These are phyloP conservation scores for Pouteria campechiana DNA, from an alignment of 179 eudicot genomes.

Conservation along the genomic window DNA sequence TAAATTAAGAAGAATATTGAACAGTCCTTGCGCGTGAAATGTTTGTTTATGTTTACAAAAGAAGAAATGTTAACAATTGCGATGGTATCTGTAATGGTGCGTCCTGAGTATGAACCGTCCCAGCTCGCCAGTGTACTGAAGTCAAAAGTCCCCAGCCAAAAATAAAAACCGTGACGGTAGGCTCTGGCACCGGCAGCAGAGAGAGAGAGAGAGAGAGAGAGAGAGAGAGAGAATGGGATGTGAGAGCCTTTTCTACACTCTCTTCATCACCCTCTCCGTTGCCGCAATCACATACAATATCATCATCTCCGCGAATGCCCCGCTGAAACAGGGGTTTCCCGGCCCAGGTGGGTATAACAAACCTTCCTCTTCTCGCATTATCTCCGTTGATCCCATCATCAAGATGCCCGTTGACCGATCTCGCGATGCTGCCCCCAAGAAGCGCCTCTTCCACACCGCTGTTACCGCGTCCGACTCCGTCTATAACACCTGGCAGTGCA, in stretches of 20 bases:
- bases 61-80: too few species aligned
- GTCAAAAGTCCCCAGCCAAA: too few species aligned
- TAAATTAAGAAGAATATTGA: too few species aligned
- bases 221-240: conserved; percentile 21
- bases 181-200: too few species aligned
- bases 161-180: too few species aligned
- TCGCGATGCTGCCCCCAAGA: conserved; percentile 11
- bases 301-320: conserved; percentile 65
- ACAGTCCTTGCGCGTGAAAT: too few species aligned
- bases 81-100: too few species aligned
- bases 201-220: background rate
- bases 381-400: conserved; percentile 58
- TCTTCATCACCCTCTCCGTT: conserved; percentile 51
- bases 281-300: conserved; percentile 85
- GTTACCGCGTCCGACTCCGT: conserved; percentile 80
- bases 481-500: conserved; percentile 88
- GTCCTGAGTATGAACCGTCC: too few species aligned
- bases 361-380: conserved; percentile 4
- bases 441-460: conserved; percentile 78
- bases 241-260: conserved; percentile 48
- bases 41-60: too few species aligned
- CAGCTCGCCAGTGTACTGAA: too few species aligned
- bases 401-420: conserved; percentile 40
- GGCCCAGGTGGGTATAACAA: conserved; percentile 43
- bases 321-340: conserved; percentile 69